Evolutionary conservation across 192 early-diverging fungal genomes (phyloP).

Genomic region (Linnemannia elongata): DNA sequence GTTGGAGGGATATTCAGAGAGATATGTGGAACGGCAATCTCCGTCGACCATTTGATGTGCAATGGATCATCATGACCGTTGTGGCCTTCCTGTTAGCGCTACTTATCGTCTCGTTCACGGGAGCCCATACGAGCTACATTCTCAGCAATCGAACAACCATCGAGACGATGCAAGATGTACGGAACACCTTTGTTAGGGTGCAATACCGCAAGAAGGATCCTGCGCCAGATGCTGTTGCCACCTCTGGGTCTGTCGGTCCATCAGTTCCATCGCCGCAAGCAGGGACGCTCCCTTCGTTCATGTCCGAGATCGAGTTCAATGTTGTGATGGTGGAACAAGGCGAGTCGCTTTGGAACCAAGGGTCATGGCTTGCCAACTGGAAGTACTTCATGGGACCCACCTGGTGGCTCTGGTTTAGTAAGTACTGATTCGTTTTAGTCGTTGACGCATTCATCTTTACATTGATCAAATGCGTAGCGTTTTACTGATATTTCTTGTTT

Average conservation of each 20-base stretch:
- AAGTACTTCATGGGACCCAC: slow-evolving; percentile 60
- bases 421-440: neutral
- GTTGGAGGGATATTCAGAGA: neutral
- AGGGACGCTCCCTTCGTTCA: slow-evolving; percentile 22
- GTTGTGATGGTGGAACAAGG: slow-evolving; percentile 53
- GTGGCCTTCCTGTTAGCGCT: slow-evolving; percentile 60
- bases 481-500: neutral
- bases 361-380: slow-evolving; percentile 59
- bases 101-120: slow-evolving; percentile 63
- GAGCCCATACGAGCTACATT: slow-evolving; percentile 64
- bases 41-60: slow-evolving; percentile 48
- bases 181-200: slow-evolving; percentile 38
- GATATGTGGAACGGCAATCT: neutral
- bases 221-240: neutral
- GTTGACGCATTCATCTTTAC: neutral
- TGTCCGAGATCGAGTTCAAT: slow-evolving; percentile 45
- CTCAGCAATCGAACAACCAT: slow-evolving; percentile 68
- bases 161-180: slow-evolving; percentile 50
- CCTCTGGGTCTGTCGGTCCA: neutral
- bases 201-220: slow-evolving; percentile 43
- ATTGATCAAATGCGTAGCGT: neutral
- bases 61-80: slow-evolving; percentile 57
- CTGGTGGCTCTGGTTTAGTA: slow-evolving; percentile 66
- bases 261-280: neutral
- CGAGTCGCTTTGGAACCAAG: slow-evolving; percentile 61